Evolutionary conservation across 805 yeast genomes (phyloP), one percentile per base, ranked within the genome.

Genomic region (Starmerella etchellsii): DNA sequence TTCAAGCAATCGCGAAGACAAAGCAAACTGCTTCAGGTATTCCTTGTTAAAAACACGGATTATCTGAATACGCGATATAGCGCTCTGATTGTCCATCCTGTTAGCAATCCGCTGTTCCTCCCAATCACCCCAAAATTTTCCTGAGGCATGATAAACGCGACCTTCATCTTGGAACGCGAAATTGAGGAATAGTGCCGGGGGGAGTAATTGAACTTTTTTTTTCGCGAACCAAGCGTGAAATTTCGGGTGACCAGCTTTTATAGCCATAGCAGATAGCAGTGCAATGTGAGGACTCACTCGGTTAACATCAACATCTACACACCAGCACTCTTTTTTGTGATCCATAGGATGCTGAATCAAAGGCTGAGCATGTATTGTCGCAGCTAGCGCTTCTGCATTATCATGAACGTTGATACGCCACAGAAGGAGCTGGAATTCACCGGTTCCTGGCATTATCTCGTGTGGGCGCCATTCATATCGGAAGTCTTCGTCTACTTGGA

Each of bases 271-370:
- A 5, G 55, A 43, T 11, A 56, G 38, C 11, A 54, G 26, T 1
- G 54, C 58, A 15, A 54, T 24, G 18, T 40, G 51, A 2, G 56
- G 54, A 13, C 36, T 28, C 3, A 55, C 43, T 4, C 40, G 31
- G 27, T 47, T 47, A 13, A 41, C 19, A 33, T 56, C 60, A 6
- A 55, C 33, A 22, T 56, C 57, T 10, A 57, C 31, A 14, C 49
- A 31, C 55, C 56, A 47, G 29, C 51, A 42, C 11, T 20, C n/a
- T n/a, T 36, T 21, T 10, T 39, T 20, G 21, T 41, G 39, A 29
- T 49, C 51, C n/a, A 47, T 28, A 1, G 61, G 61, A 37, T 42
- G 43, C 16, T 37, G 37, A 25, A 56, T 42, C 18, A 46, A 21
- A 2, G 50, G 48, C 15, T 34, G 40, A 1, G 31, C 22, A 9